Base-by-base conservation (phyloP, 2,329 filamentous ascomycete species). In the Coleophoma crateriformis region DNA sequence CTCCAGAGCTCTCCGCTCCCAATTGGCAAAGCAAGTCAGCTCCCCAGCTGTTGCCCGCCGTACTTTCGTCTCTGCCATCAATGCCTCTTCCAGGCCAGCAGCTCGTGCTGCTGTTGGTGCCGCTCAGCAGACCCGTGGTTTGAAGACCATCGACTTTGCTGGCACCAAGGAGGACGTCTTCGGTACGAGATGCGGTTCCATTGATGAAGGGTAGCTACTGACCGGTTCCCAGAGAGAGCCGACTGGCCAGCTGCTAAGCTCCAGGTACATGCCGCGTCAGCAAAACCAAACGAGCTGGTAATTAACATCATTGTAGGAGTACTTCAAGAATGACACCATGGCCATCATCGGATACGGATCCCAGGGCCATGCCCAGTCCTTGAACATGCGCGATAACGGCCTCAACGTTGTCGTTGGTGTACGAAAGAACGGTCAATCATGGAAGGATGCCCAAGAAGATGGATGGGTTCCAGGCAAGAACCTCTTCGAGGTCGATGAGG, bases 231-330 rank as follows among this genome's bases (percentile, higher is more conserved):
- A 94, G 94, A 99, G 84, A 91, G 94, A 77, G 88, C 82, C 70
- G 94, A 99, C 79, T 99, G 94, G 94, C 94, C 94, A 62, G 84
- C 87, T 72, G 92, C 96, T 81, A 97, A 96, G 87, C 90, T 99
- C 70, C 79, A 94, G 71, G 89, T 94, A 76, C 78, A 66, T 70
- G 52, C 53, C 52, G 51, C 48, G 45, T 45, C 49, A 47, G 41
- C 33, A 42, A 46, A 58, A 15, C 48, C 51, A 55, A 17, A 38
- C 33, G 33, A 38, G 12, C 42, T 49, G 13, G 50, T 51, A 52
- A 19, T 55, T 61, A 46, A 62, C 58, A 48, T 48, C 51, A 47
- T 53, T 37, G 43, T 62, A 96, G 88, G 90, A 97, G 60, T 99
- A 92, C 86, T 99, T 99, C 88, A 97, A 97, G 84, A 84, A 99